phyloP scores from a whole-genome alignment of 1,284 basidiomycete genomes.

The Peniophora sp. region DNA sequence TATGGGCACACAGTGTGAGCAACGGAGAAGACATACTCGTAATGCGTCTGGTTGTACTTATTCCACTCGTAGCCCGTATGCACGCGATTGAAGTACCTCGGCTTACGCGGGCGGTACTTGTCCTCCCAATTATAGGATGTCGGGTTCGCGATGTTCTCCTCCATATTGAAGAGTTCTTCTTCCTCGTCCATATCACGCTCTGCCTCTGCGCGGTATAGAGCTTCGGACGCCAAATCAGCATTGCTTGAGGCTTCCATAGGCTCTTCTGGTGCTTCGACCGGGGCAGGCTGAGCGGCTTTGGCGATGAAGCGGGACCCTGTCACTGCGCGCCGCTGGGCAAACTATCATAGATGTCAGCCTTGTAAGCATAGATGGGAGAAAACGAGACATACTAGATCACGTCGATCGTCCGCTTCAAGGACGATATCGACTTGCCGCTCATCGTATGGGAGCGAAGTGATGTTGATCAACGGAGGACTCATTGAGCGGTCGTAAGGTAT shows the following conservation, averaged over 20 bases:
- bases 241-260: constrained; percentile 48
- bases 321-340: constrained; percentile 69
- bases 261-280: constrained; percentile 30
- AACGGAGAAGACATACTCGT: constrained; percentile 76
- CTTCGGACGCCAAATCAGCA: constrained; percentile 78
- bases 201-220: constrained; percentile 79
- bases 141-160: constrained; percentile 77
- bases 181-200: constrained; percentile 92
- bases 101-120: constrained; percentile 97
- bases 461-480: constrained; percentile 72
- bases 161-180: constrained; percentile 89
- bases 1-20: constrained; percentile 1
- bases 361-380: constrained; percentile 7
- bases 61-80: constrained; percentile 99
- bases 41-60: constrained; percentile 98
- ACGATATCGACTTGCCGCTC: constrained; percentile 76
- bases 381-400: constrained; percentile 49
- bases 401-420: constrained; percentile 58
- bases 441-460: constrained; percentile 61
- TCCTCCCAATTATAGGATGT: constrained; percentile 96
- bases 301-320: constrained; percentile 81
- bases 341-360: constrained; percentile 31
- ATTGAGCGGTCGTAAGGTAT: constrained; percentile 70
- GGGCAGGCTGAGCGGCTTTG: constrained; percentile 48
- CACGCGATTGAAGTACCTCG: constrained; percentile 97